phyloP scores from a whole-genome alignment of 371 early-diverging fungal genomes.

The Mucor racemosus region DNA sequence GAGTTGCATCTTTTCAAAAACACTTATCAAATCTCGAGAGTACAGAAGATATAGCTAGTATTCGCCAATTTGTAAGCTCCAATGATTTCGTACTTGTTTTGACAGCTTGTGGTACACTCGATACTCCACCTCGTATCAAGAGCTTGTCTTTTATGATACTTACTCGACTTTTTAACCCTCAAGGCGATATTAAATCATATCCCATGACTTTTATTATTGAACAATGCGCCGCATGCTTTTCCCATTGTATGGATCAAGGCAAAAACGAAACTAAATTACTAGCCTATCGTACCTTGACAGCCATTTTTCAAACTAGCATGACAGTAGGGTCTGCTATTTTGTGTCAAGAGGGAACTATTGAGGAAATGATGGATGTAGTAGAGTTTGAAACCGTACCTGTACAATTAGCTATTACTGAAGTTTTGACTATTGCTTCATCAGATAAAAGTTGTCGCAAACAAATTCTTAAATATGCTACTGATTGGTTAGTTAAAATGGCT shows the following conservation, averaged over 20 bases:
- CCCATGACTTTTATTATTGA: conserved; percentile 42
- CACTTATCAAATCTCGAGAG: conserved; percentile 23
- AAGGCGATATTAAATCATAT: conserved; percentile 13
- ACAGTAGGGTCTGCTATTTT: conserved; percentile 68
- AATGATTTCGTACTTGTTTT: conserved; percentile 39
- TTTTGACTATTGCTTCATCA: conserved; percentile 70
- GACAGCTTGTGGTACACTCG: conserved; percentile 38
- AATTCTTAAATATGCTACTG: conserved; percentile 57
- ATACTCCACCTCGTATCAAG: conserved; percentile 31
- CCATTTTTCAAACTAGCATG: conserved; percentile 67
- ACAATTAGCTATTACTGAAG: conserved; percentile 65
- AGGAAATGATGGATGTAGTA: conserved; percentile 71
- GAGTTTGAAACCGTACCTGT: conserved; percentile 70
- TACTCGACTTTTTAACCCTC: conserved; percentile 40
- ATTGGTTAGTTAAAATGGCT: conserved; percentile 61
- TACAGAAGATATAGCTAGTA: conserved; percentile 10
- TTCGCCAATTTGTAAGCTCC: conserved; percentile 35
- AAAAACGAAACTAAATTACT: conserved; percentile 46
- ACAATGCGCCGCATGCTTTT: conserved; percentile 47
- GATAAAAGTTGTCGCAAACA: conserved; percentile 65
- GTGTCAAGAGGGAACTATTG: conserved; percentile 65
- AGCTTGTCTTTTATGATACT: conserved; percentile 47
- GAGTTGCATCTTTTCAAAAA: conserved; percentile 22
- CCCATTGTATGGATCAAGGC: conserved; percentile 46
- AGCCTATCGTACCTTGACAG: conserved; percentile 62